phyloP scores from a whole-genome alignment of 176 grass and related monocot species.

The Bonia amplexicaulis region DNA sequence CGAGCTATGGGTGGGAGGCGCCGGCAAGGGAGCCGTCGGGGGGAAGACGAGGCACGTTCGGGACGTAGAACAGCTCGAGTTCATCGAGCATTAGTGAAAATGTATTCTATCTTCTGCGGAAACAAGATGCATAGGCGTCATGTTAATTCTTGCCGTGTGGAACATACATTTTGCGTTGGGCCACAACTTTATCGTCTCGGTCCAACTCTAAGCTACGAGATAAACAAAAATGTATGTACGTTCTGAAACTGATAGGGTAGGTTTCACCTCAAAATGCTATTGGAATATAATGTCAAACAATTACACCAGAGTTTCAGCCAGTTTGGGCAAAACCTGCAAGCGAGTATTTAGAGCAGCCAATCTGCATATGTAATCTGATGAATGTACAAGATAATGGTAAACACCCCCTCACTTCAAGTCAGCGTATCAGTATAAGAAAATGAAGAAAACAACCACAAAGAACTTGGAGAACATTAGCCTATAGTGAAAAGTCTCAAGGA shows the following conservation, averaged over 20 bases:
- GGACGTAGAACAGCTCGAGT: too few relatives aligned
- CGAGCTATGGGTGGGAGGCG: too few relatives aligned
- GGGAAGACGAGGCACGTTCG: too few relatives aligned
- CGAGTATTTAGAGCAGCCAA: too few relatives aligned
- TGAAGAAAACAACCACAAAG: not conserved
- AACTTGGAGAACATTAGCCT: not conserved
- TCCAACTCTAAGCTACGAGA: not conserved
- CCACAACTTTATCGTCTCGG: not conserved
- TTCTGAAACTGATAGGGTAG: not conserved
- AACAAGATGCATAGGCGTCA: not conserved
- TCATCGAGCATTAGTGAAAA: too few relatives aligned
- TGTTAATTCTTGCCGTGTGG: not conserved
- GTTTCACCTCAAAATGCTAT: not conserved
- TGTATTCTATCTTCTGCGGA: too few relatives aligned
- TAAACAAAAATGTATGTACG: not conserved
- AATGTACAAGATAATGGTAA: not conserved
- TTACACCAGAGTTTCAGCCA: not conserved
- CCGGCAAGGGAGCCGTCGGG: too few relatives aligned
- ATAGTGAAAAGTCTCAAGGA: not conserved
- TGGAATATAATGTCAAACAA: not conserved
- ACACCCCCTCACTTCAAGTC: not conserved
- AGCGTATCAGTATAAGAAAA: not conserved
- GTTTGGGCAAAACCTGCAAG: not conserved
- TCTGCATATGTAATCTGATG: too few relatives aligned
- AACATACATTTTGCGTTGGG: not conserved